These are phyloP conservation scores for Brassica cretica DNA, from an alignment of 345 rosid genomes.

Conservation along the genomic window DNA sequence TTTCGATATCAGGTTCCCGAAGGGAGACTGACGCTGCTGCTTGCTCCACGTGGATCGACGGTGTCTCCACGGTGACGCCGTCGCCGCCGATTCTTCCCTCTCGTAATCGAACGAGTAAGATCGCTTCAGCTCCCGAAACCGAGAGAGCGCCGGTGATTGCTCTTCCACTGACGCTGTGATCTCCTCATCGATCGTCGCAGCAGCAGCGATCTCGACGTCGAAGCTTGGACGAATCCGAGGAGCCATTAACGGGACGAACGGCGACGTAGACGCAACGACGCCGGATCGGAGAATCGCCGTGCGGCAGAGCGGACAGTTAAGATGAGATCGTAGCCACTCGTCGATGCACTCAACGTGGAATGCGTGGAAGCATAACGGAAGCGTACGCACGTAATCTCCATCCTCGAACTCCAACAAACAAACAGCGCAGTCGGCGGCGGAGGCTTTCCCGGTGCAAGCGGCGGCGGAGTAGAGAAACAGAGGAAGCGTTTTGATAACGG, in stretches of 20 bases:
- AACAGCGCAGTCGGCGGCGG: slow-evolving; percentile 60
- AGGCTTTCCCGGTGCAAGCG: slow-evolving; percentile 15
- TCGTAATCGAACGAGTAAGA: slow-evolving; percentile 88
- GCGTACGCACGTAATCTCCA: slow-evolving; percentile 76
- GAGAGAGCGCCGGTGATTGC: slow-evolving; percentile 42
- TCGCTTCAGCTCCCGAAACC: slow-evolving; percentile 61
- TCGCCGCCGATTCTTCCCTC: slow-evolving; percentile 59
- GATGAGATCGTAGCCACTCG: slow-evolving; percentile 85
- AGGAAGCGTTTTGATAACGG: slow-evolving; percentile 82
- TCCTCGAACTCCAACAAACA: slow-evolving; percentile 87
- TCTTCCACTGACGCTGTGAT: slow-evolving; percentile 52
- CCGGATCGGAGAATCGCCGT: slow-evolving; percentile 65
- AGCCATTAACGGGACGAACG: slow-evolving; percentile 82
- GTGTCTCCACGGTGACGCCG: slow-evolving; percentile 82
- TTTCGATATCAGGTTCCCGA: slow-evolving; percentile 66
- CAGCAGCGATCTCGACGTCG: slow-evolving; percentile 44
- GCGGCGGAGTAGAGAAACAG: slow-evolving; percentile 57
- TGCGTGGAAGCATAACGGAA: slow-evolving; percentile 81
- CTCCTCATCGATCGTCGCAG: slow-evolving; percentile 22
- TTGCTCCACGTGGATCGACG: slow-evolving; percentile 76
- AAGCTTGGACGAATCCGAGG: slow-evolving; percentile 79
- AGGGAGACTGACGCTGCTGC: slow-evolving; percentile 72
- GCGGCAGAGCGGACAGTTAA: slow-evolving; percentile 89
- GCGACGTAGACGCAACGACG: slow-evolving; percentile 46
- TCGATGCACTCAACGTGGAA: slow-evolving; percentile 96